These are phyloP conservation scores for Durusdinium trenchii DNA, from an alignment of 73 alveolate genomes.

Conservation along the genomic window DNA sequence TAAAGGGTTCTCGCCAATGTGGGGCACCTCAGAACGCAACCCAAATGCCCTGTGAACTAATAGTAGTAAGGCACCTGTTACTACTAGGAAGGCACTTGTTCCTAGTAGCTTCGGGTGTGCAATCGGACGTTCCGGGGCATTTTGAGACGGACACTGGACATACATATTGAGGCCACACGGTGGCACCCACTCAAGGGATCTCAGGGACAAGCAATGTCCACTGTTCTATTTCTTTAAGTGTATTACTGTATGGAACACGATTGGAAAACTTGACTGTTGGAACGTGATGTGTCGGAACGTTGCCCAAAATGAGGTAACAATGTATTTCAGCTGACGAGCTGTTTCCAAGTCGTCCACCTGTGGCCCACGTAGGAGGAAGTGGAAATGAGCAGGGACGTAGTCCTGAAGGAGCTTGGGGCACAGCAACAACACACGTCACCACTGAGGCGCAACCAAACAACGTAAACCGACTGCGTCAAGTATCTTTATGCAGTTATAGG, in stretches of 20 bases:
- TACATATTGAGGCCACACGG: not conserved
- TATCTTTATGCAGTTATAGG: too few species aligned
- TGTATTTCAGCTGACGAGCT: too few species aligned
- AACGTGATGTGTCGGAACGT: not conserved
- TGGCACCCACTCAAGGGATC: too few species aligned
- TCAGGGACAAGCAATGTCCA: too few species aligned
- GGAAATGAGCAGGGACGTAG: slow-evolving; percentile 97
- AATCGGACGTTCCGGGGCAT: too few species aligned
- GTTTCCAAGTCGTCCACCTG: not conserved
- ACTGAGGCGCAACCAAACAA: too few species aligned
- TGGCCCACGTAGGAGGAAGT: slow-evolving; percentile 98
- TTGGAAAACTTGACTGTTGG: not conserved
- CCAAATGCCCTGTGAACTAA: not conserved
- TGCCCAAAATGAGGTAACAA: not conserved
- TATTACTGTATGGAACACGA: too few species aligned
- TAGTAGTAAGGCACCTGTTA: not conserved
- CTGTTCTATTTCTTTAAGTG: too few species aligned
- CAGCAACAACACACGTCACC: too few species aligned
- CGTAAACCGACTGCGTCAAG: too few species aligned
- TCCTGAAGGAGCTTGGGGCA: too few species aligned
- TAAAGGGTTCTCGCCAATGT: slow-evolving; percentile 99
- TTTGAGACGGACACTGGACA: not conserved
- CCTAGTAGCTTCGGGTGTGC: not conserved
- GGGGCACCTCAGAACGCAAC: slow-evolving; percentile 81
- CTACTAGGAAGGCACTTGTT: not conserved